Evolutionary conservation across 345 rosid genomes (phyloP).

Genomic region (Excoecaria agallocha): DNA sequence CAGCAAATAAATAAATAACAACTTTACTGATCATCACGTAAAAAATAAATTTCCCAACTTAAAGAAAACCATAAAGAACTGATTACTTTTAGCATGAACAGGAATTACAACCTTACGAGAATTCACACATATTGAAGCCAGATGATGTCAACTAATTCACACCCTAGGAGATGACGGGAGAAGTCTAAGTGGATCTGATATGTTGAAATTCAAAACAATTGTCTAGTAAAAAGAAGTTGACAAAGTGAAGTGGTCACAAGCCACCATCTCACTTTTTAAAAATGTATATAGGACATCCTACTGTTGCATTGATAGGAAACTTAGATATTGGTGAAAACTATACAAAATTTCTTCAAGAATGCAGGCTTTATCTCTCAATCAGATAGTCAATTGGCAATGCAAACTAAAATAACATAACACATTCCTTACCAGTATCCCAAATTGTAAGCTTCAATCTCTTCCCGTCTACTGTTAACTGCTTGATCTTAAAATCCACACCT

Average conservation of each 20-base stretch:
- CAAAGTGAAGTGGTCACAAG: slow-evolving; percentile 11
- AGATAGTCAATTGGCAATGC: neutral
- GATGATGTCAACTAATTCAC: neutral
- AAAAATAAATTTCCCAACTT: neutral
- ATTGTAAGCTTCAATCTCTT: slow-evolving; percentile 87
- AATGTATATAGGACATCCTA: neutral
- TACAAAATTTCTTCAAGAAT: neutral
- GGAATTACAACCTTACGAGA: neutral
- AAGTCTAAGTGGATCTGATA: slow-evolving; percentile 2
- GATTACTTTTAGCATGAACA: neutral
- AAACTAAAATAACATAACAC: slow-evolving; percentile 4
- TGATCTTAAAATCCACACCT: slow-evolving; percentile 99
- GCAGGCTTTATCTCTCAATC: neutral
- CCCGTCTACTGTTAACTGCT: slow-evolving; percentile 70
- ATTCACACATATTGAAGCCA: neutral
- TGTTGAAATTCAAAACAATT: neutral
- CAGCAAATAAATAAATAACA: slow-evolving; percentile 10
- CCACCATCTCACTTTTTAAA: neutral
- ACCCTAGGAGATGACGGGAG: neutral
- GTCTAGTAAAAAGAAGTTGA: slow-evolving; percentile 3
- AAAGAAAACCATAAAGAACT: neutral
- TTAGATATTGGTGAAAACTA: neutral
- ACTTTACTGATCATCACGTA: neutral
- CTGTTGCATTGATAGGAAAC: slow-evolving; percentile 17
- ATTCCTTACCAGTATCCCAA: slow-evolving; percentile 83